phyloP scores from a whole-genome alignment of 2,329 filamentous ascomycete genomes.

The Fusarium mexicanum region DNA sequence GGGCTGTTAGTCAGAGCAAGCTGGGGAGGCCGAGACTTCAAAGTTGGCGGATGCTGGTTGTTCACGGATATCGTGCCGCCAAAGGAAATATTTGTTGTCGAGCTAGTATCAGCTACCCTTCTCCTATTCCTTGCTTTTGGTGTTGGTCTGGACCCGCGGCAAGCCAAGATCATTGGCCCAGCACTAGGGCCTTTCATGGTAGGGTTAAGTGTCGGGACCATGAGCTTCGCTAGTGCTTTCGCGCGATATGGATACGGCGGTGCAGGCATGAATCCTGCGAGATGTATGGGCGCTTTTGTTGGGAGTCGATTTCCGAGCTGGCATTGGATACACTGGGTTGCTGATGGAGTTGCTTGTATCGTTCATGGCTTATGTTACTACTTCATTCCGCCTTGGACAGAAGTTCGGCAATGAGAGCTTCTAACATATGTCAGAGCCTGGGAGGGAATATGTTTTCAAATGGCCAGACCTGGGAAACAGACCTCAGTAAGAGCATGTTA shows the following conservation, averaged over 20 bases:
- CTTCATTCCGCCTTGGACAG: slow-evolving; percentile 31
- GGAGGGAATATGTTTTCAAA: too few relatives aligned
- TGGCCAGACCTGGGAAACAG: too few relatives aligned
- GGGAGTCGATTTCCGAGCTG: slow-evolving; percentile 34
- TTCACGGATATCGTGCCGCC: slow-evolving; percentile 38
- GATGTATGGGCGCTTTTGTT: slow-evolving; percentile 37
- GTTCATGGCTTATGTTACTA: slow-evolving; percentile 30
- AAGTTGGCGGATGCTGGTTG: slow-evolving; percentile 46
- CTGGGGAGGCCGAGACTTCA: slow-evolving; percentile 44
- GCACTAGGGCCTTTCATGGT: slow-evolving; percentile 61
- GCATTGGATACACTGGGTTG: slow-evolving; percentile 44
- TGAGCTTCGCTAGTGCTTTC: slow-evolving; percentile 49
- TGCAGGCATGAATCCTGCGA: slow-evolving; percentile 32
- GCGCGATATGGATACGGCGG: slow-evolving; percentile 41
- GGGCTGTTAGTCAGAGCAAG: slow-evolving; percentile 38
- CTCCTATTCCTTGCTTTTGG: slow-evolving; percentile 63
- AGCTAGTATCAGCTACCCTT: slow-evolving; percentile 58
- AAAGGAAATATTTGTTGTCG: slow-evolving; percentile 55
- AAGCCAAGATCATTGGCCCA: slow-evolving; percentile 59
- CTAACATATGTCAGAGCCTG: too few relatives aligned
- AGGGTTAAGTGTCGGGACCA: slow-evolving; percentile 51
- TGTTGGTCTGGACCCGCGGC: slow-evolving; percentile 62
- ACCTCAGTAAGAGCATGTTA: too few relatives aligned
- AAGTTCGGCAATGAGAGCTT: neutral
- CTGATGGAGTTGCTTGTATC: slow-evolving; percentile 15